phyloP scores from a whole-genome alignment of 2,329 filamentous ascomycete genomes.

The Diplodia intermedia region DNA sequence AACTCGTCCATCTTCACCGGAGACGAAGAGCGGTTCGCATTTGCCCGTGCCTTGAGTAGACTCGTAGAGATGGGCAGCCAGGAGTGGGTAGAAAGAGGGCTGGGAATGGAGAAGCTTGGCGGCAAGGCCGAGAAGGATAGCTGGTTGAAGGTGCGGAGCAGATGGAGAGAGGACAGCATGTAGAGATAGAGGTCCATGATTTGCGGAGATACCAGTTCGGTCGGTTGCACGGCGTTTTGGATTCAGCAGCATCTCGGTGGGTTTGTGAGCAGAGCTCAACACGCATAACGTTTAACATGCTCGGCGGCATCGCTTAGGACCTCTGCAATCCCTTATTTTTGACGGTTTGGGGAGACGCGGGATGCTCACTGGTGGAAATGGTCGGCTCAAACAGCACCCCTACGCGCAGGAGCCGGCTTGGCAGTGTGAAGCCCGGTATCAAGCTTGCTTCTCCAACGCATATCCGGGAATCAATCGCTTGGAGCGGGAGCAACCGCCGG shows the following conservation, averaged over 20 bases:
- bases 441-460: conserved; percentile 12
- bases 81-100: conserved; percentile 88
- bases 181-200: conserved; percentile 9
- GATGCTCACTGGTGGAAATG: conserved; percentile 16
- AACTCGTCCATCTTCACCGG: conserved; percentile 87
- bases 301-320: conserved; percentile 1
- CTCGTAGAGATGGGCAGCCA: conserved; percentile 91
- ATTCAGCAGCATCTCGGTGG: conserved; percentile 22
- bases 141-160: conserved; percentile 70
- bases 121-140: conserved; percentile 70
- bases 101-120: conserved; percentile 68
- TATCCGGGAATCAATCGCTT: conserved; percentile 23
- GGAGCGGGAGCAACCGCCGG: conserved; percentile 19
- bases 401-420: conserved; percentile 13
- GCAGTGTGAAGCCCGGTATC: conserved; percentile 26
- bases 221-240: conserved; percentile 21
- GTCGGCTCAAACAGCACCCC: neutral
- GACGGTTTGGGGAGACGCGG: neutral
- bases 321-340: conserved; percentile 14
- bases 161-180: conserved; percentile 61
- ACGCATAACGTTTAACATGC: conserved; percentile 19
- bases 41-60: conserved; percentile 84
- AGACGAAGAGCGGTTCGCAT: conserved; percentile 96
- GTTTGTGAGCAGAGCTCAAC: neutral
- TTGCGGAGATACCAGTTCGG: conserved; percentile 26